Base-by-base conservation (phyloP, 2,329 filamentous ascomycete species). In the Xylariaceae sp. region DNA sequence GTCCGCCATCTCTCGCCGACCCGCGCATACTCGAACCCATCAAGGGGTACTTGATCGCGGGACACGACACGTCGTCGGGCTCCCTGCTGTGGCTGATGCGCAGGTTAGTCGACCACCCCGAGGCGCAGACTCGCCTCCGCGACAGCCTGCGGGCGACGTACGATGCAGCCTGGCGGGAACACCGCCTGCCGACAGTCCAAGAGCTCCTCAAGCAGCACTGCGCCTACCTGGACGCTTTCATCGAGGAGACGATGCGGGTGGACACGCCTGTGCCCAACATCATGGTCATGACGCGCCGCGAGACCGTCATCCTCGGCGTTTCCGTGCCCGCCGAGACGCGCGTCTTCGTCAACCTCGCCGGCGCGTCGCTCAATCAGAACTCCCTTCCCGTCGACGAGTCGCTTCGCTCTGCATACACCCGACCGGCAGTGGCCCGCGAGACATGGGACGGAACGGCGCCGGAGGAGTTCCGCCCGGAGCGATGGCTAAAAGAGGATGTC, bases 221-320 rank as follows among this genome's bases (percentile, higher is more conserved):
- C 2, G 50, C 46, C 0, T 64, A 61, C n/a, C 27, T 64, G 0
- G 59, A 64, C 3, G 62, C 60, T 1, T 35, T 47, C 2, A 54
- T 62, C 2, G 62, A 62, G n/a, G 60, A 64, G 27, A 57, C 52
- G 26, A 43, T 51, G n/a, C 7, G 45, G 1, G 50, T 51, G 6
- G 35, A 34, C 11, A 19, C 51, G 3, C 30, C 45, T 11, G 43
- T 57, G 9, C 40, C 47, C 0, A 19, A 19, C 19, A 19, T 19
- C 19, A 19, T 19, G 19, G 19, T 19, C 19, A 47, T 54, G 9
- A 30, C 29, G 29, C 47, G 46, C 37, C 55, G 60, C 11, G 43
- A 53, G 19, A 43, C 59, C 8, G 8, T 44, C 5, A n/a, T 27
- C 19, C 19, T 19, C 19, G 19, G 19, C 19, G 19, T 19, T 19